Base-by-base conservation (phyloP, 495 filamentous ascomycete genomes). In the Xanthoparmelia taractica region DNA sequence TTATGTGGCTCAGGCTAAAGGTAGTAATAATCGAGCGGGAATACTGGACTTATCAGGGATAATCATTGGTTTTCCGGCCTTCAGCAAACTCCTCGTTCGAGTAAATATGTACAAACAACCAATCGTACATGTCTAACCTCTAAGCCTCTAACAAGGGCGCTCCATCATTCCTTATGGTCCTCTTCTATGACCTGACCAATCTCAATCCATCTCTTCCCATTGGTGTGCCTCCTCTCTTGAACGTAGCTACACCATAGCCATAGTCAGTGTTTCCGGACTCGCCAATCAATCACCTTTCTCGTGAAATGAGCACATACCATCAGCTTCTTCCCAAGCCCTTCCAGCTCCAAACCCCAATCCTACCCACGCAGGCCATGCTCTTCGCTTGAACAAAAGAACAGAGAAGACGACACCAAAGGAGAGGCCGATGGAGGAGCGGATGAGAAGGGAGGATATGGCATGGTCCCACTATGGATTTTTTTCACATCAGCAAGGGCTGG, bases 331-430 rank as follows among this genome's bases (percentile, higher is more conserved):
- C 82, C 92, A 97, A 13, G 93, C 95, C 71, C 95, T 85, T 60
- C 94, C 94, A 65, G 92, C 91, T 71, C 94, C 94, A 73, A 99
- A 97, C 50, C 94, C 94, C 52, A 91, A 80, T 60, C 94, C 94
- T 68, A 95, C 85, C 75, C 86, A 92, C 33, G 89, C 95, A 57
- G 94, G 94, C 89, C 94, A 99, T 67, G 93, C 90, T 75, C 94
- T 85, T 73, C 94, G 86, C 82, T 95, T 96, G 84, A 99, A 99
- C 33, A 99, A 77, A 56, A 99, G 86, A 37, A 99, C 92, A 55
- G 92, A 97, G 81, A 99, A 97, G 75, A 97, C 88, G 74, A 97
- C 87, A 76, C 94, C 94, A 78, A 97, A 97, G 61, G 87, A 89
- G 68, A 96, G 85, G 68, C 94, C 94, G 73, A 99, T 84, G 57